Base-by-base conservation (phyloP, 352 stramenopile species). In the Phytopythium kandeliae region DNA sequence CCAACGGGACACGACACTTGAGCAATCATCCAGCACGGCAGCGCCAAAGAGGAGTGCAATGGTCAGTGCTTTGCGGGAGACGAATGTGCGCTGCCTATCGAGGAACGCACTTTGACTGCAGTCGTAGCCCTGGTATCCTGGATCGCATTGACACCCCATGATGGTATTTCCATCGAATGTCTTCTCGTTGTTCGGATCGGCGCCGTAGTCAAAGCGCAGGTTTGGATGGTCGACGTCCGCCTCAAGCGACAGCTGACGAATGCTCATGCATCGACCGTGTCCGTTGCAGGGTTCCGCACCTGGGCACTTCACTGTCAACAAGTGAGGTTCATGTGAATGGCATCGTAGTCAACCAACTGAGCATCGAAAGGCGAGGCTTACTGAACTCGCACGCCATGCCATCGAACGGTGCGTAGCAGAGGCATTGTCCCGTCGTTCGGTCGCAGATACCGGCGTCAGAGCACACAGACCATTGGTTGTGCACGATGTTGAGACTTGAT, bases 141-240 rank as follows among this genome's bases (percentile, higher is more conserved):
- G 63, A 49, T 97, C 86, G 57, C 92, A 98, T 51, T 92, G 91
- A 65, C 92, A 98, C 16, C 85, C 86, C 43, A 92, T 66, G 41
- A 83, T 81, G 2, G 71, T 69, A 40, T 91, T 52, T 8, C 81
- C 71, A 53, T 97, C 91, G 58, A 75, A 97, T 15, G 79, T 90
- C 37, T 70, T 50, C 0, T 69, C 47, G 42, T 86, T 87, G 53
- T 92, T 91, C 2, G 77, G 67, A 42, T 84, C 75, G 0, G 62
- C 45, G 1, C 78, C 79, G 37, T 92, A 90, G 61, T 88, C 70
- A 33, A 88, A 89, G 3, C 57, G 62, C 15, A 81, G 55, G 2
- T 68, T 69, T n/a, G 60, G 54, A n/a, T 67, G 57, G 30, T 86
- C 65, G 10, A 73, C 64, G 37, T 87, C 67, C 0, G 74, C 77